A percentile compares a stretch with the other conserved stretches of the same genome.
These are phyloP conservation scores for Populus davidiana DNA, from an alignment of 345 rosid species.

Conservation along the genomic window DNA sequence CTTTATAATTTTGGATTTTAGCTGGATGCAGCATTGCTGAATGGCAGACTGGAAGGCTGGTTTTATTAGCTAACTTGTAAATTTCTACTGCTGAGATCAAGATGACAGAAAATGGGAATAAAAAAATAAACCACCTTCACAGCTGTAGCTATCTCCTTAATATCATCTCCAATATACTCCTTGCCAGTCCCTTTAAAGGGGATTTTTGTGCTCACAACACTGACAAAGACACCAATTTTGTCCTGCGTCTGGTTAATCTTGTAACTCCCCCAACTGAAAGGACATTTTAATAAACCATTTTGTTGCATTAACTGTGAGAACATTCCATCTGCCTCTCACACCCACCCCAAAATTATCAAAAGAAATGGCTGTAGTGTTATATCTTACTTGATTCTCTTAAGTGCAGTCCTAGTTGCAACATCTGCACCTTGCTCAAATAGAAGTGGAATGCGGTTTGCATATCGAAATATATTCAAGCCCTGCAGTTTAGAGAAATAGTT, in stretches of 20 bases:
- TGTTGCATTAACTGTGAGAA: neutral
- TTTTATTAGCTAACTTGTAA: slow-evolving; percentile 19
- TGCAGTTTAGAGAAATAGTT: slow-evolving; percentile 27
- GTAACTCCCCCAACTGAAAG: slow-evolving; percentile 81
- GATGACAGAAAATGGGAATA: neutral
- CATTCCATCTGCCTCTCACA: neutral
- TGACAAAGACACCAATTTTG: slow-evolving; percentile 87
- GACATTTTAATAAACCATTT: slow-evolving; percentile 4
- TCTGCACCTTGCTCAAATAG: slow-evolving; percentile 99
- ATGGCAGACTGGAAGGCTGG: slow-evolving; percentile 62
- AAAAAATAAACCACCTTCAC: slow-evolving; percentile 58
- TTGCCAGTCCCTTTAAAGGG: slow-evolving; percentile 98
- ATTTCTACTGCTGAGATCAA: neutral
- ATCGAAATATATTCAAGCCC: slow-evolving; percentile 90
- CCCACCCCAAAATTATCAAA: neutral
- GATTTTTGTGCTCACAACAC: slow-evolving; percentile 92
- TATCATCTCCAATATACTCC: slow-evolving; percentile 96
- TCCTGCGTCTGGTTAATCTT: slow-evolving; percentile 92
- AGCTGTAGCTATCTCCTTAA: slow-evolving; percentile 84
- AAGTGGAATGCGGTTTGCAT: slow-evolving; percentile 94
- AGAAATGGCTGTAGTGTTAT: neutral
- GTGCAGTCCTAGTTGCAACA: slow-evolving; percentile 90
- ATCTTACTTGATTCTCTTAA: slow-evolving; percentile 86
- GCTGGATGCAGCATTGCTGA: slow-evolving; percentile 95
- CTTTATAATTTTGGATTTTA: slow-evolving; percentile 77